Evolutionary conservation across 2,329 filamentous ascomycete species (phyloP), one percentile per base, ranked within the genome.

Genomic region (Curvularia sp.): DNA sequence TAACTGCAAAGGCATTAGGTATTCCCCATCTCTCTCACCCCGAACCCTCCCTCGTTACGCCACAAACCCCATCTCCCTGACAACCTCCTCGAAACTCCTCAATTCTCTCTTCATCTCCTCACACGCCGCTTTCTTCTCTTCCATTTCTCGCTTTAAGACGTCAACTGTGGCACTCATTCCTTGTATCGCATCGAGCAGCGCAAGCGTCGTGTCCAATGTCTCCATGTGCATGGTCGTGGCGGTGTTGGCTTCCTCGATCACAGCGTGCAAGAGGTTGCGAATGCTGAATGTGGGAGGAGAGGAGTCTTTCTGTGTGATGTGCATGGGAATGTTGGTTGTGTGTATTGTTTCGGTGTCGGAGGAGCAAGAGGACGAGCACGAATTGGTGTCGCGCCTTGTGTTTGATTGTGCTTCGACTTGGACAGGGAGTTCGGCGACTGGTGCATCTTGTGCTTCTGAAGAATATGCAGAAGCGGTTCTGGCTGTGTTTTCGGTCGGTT

Each of bases 101-200:
- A 69, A 26, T 39, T 61, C 58, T 13, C 1, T 43, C 30, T 63
- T 9, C 42, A 57, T 61, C 15, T 47, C 59, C 42, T 63, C 54
- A n/a, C 63, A 68, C 2, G 20, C 33, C 33, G 18, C 35, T 15
- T 57, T 61, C 24, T 58, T 63, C 12, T 41, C 57, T 22, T 53
- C 2, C 47, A 67, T 66, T 22, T 70, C 61, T 2, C 35, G 13
- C 26, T 22, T 58, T 10, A 67, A 24, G 7, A 58, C 55, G 6
- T 33, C 44, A 1, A 68, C 57, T 2, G 62, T 67, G 6, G 46
- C 57, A 18, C 67, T 65, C 7, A 68, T 62, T 1, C 63, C 66
- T 5, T 55, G 47, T 0, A 70, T 48, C 6, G 66, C 54, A 3
- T 51, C 43, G 2, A 70, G 49, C 5, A 70, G 13, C 7, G 55